Base-by-base conservation (phyloP, 768 basidiomycete species). In the Podaxis pistillaris region DNA sequence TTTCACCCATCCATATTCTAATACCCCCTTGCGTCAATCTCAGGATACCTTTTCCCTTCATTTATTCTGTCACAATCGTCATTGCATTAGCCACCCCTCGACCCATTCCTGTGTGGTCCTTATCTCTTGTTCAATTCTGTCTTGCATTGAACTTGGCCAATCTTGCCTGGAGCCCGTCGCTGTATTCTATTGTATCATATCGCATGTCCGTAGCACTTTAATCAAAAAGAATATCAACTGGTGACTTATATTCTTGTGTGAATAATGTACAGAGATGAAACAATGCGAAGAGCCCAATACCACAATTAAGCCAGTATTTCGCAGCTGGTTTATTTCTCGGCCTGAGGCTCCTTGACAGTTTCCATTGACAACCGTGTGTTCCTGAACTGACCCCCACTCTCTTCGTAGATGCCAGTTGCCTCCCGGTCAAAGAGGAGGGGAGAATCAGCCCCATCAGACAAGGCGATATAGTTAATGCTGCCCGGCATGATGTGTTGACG, bases 381-480 rank as follows among this genome's bases (percentile, higher is more conserved):
- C 30, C 36, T 56, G n/a, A 56, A 62, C 33, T 22, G 33, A 28
- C 55, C 61, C 7, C 30, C 54, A 15, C 55, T 62, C 11, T 37
- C 55, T 17, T 47, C 61, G 36, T 58, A 59, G 8, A 58, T 52
- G 3, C 57, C 46, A 15, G 64, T 26, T 1, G 44, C 58, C 36
- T 64, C 56, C 44, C 65, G 56, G 36, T 70, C 62, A 51, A 62
- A 55, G 56, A 71, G 60, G 62, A 70, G 66, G 17, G 66, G 62
- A 24, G 58, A 62, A 13, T 62, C 61, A 9, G 65, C 65, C 5
- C 67, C 58, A 40, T 63, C 64, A 3, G 69, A 64, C 9, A 75
- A 65, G 6, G 68, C 65, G 22, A 73, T 68, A 51, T 77, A 75
- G 59, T 66, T 71, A 47, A 64, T 60, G 15, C 44, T 49, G 26